phyloP scores from a whole-genome alignment of 1,284 basidiomycete genomes.

The Ustilago bromivora region DNA sequence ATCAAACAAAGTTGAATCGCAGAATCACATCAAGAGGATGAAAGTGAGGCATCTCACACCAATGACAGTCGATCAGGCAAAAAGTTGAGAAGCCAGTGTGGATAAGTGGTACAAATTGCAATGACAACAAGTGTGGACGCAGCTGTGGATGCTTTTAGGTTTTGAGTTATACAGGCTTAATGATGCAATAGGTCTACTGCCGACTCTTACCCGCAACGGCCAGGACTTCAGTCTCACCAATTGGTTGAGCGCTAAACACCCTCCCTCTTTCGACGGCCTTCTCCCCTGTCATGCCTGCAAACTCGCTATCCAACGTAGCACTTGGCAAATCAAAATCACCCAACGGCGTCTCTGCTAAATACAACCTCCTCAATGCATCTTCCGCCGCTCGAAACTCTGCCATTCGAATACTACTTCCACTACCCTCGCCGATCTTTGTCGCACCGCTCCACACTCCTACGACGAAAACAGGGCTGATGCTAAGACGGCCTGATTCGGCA shows the following conservation, averaged over 20 bases:
- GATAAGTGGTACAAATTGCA: neutral
- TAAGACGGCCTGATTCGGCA: conserved; percentile 89
- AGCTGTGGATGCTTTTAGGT: neutral
- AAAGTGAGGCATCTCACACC: too few species aligned
- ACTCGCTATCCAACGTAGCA: conserved; percentile 52
- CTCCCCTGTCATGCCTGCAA: conserved; percentile 3
- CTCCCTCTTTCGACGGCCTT: neutral
- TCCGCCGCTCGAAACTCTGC: conserved; percentile 92
- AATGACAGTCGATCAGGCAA: neutral
- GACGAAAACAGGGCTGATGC: conserved; percentile 89
- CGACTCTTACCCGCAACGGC: conserved; percentile 41
- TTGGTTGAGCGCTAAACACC: conserved; percentile 24
- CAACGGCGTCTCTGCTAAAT: conserved; percentile 76
- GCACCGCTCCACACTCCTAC: conserved; percentile 91
- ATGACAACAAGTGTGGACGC: neutral
- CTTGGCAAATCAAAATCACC: conserved; percentile 72
- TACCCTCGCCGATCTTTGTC: conserved; percentile 89
- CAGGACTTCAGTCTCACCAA: conserved; percentile 42
- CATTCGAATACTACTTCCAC: conserved; percentile 92
- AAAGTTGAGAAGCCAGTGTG: neutral
- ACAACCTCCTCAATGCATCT: conserved; percentile 82
- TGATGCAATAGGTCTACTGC: neutral
- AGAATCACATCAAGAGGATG: too few species aligned
- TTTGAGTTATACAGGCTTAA: too few species aligned
- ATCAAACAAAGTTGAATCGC: too few species aligned